Base-by-base conservation (phyloP, 257 asterid species). In the Nicotiana paniculata region DNA sequence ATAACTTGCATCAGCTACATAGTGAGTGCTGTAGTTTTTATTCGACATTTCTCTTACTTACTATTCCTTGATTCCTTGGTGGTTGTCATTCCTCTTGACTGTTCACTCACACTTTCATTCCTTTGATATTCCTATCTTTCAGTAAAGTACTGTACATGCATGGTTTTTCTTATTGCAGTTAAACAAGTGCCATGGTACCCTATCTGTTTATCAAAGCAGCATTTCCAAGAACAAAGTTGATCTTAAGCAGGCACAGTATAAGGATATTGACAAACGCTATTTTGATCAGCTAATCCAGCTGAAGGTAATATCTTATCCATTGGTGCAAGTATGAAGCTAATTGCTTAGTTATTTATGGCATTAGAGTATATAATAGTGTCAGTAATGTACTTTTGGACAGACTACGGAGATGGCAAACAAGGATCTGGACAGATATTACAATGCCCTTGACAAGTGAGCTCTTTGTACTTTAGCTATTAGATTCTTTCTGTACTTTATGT, bases 391-490 rank as follows among this genome's bases (percentile, higher is more conserved):
- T 82, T 83, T 84, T 84, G 88, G 82, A 62, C 92, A 96, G 99
- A 94, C 98, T 35, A 93, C 98, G 77, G 99, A 96, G 93, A 96
- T 96, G 99, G 99, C 99, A 86, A 96, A 94, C 89, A 96, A 96
- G 94, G 99, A 96, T 85, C 93, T 96, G 30, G 99, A 96, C 88
- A 90, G 95, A 91, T 96, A 96, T 86, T 93, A 94, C 85, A 92
- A 88, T 84, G 99, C 99, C 62, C 97, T 96, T 82, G 99, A 96
- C 88, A 96, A 94, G 98, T 93, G 82, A 96, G 98, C 83, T 81
- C 39, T 37, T 28, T 43, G 15, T 51, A 51, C 63, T 48, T 51
- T 1, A 72, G 46, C 43, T 61, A 75, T 75, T 75, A 75, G 24
- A 39, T 75, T 51, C 80, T 75, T 75, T 51, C 63, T 51, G 64